Conservation (phyloP, 2,329 filamentous ascomycete genomes). For the Lecanoromycetidae sp. region DNA sequence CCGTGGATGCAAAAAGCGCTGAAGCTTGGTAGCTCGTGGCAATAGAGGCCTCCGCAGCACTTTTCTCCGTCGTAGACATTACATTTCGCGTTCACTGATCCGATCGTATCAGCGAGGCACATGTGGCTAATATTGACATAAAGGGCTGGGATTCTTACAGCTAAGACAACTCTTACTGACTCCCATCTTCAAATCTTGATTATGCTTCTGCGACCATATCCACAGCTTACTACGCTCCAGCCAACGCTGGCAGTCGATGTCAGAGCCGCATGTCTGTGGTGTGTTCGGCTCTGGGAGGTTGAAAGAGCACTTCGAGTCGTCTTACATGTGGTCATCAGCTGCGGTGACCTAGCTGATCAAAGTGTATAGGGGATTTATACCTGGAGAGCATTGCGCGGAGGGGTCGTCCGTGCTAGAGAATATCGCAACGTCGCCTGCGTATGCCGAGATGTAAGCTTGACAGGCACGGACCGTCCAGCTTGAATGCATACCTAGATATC, state of each 20-base stretch:
- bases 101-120: neutral
- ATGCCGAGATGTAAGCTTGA: too few relatives aligned
- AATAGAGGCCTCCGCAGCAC: neutral
- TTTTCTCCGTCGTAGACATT: constrained; percentile 5
- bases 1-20: neutral
- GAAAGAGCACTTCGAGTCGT: neutral
- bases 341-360: too few relatives aligned
- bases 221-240: neutral
- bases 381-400: too few relatives aligned
- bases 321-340: too few relatives aligned
- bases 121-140: neutral
- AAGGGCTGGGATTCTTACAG: neutral
- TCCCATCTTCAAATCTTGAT: neutral
- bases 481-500: too few relatives aligned
- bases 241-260: neutral
- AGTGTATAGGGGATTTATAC: too few relatives aligned
- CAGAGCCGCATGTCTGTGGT: neutral
- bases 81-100: neutral
- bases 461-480: too few relatives aligned
- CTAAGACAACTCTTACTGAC: neutral
- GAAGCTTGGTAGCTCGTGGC: constrained; percentile 1
- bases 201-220: neutral
- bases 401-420: too few relatives aligned
- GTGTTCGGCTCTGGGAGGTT: neutral
- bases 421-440: too few relatives aligned